Evolutionary conservation across 257 asterid genomes (phyloP).

Genomic region (Nemophila menziesii): DNA sequence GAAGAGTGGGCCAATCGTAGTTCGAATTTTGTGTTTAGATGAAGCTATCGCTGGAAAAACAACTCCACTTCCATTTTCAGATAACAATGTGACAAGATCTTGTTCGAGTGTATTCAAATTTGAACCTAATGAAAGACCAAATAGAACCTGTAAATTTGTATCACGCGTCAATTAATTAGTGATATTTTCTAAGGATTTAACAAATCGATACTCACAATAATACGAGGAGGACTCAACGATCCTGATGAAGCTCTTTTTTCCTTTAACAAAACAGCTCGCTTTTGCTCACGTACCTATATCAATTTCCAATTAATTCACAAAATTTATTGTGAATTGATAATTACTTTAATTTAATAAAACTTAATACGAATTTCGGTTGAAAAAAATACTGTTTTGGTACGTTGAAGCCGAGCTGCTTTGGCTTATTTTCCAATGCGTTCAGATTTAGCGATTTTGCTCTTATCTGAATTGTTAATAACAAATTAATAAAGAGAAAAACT

Average conservation of each 20-base stretch:
- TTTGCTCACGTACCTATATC: slow-evolving; percentile 71
- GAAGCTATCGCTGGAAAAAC: slow-evolving; percentile 62
- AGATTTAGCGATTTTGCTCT: slow-evolving; percentile 35
- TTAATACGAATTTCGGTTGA: too few relatives aligned
- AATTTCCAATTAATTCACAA: background rate
- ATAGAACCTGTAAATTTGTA: slow-evolving; percentile 51
- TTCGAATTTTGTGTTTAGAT: slow-evolving; percentile 67
- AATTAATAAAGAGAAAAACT: background rate
- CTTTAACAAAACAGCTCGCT: slow-evolving; percentile 54
- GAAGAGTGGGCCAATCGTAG: slow-evolving; percentile 48
- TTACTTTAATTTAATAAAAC: background rate
- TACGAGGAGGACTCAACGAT: slow-evolving; percentile 70
- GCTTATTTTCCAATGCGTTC: slow-evolving; percentile 63
- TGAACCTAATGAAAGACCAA: slow-evolving; percentile 64
- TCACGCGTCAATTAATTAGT: background rate
- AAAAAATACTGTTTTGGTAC: slow-evolving; percentile 53
- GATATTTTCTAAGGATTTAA: background rate
- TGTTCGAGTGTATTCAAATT: slow-evolving; percentile 61
- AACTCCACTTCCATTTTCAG: slow-evolving; percentile 31
- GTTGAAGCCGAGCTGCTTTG: slow-evolving; percentile 73
- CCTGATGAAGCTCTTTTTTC: slow-evolving; percentile 78
- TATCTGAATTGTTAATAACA: slow-evolving; percentile 28
- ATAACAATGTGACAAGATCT: slow-evolving; percentile 50
- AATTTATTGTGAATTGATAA: too few relatives aligned
- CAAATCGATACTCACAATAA: slow-evolving; percentile 44